Base-by-base conservation (phyloP, 2,329 filamentous ascomycete genomes). In the Aspergillus pseudonomiae region DNA sequence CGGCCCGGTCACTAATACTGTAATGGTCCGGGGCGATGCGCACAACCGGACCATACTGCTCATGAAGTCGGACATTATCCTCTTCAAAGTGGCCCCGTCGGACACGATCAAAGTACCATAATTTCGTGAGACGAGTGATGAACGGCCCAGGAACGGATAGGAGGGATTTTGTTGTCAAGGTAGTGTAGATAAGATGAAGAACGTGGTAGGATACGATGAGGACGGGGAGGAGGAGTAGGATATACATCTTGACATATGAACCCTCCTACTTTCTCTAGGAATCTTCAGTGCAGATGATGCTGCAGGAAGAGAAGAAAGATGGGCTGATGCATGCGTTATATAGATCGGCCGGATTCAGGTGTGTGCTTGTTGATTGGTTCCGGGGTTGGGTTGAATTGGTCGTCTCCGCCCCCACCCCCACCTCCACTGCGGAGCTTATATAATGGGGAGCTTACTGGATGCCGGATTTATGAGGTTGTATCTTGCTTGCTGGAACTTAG, bases 21-120 rank as follows among this genome's bases (percentile, higher is more conserved):
- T 83, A 85, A 9, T 83, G 78, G 21, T 82, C 77, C 0, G 82
- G 83, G 0, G 80, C 81, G 60, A 84, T 78, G 0, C 83, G 80
- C 0, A 85, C 77, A n/a, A 85, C 71, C 0, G 75, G 64, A 0
- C 80, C 81, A 63, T 82, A 79, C 63, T 74, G 70, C 26, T 71
- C 64, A 60, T 83, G 81, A 1, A 83, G 72, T 0, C 62, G 63
- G 66, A 83, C 74, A 62, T 79, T 77, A 66, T 77, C 71, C 57
- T 75, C 66, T 64, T 81, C 70, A 68, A 82, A 78, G 7, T 74
- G 67, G 5, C 79, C 79, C 0, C 68, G 67, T 14, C 69, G 70
- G 6, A 83, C 73, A 4, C 74, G 74, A 3, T 65, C 66, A 16
- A 83, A 73, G 56, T 82, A 81, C 80, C 82, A 84, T 1, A 81